phyloP scores from a whole-genome alignment of 805 yeast species.

The Jamesozyma gamospora region DNA sequence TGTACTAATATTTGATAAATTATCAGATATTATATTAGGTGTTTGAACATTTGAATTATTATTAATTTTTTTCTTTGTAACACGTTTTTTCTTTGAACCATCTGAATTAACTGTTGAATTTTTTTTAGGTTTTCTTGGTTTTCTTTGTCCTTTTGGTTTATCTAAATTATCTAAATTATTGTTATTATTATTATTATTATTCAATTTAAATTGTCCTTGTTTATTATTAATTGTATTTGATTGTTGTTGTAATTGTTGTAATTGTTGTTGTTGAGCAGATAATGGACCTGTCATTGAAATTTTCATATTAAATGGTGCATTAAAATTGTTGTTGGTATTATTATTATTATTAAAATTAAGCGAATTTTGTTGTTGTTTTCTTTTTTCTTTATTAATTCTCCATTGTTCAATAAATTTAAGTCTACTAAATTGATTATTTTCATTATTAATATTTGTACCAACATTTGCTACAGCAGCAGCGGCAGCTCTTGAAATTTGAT shows the following conservation, averaged over 20 bases:
- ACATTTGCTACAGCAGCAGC: slow-evolving; percentile 35
- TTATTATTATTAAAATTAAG: slow-evolving; percentile 13
- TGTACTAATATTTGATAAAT: slow-evolving; percentile 1
- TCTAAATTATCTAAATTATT: slow-evolving; percentile 8
- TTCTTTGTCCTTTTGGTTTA: slow-evolving; percentile 19
- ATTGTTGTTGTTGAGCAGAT: slow-evolving; percentile 25
- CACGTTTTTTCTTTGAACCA: slow-evolving; percentile 19
- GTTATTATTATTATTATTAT: background rate
- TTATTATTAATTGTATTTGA: background rate
- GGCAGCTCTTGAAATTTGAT: slow-evolving; percentile 28
- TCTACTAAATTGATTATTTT: slow-evolving; percentile 64
- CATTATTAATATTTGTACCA: slow-evolving; percentile 23
- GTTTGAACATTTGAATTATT: background rate
- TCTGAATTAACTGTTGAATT: slow-evolving; percentile 12
- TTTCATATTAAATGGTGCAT: slow-evolving; percentile 16
- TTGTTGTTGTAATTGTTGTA: slow-evolving; percentile 21
- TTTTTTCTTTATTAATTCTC: slow-evolving; percentile 53
- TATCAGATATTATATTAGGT: background rate
- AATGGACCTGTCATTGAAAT: slow-evolving; percentile 27
- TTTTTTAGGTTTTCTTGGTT: slow-evolving; percentile 26
- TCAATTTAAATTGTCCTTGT: background rate
- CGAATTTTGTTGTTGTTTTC: slow-evolving; percentile 31
- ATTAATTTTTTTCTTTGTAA: slow-evolving; percentile 19
- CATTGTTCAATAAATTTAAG: slow-evolving; percentile 82
- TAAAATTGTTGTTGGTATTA: background rate